Evolutionary conservation across 176 grass and related monocot genomes (phyloP).

Genomic region (Avena insularis): DNA sequence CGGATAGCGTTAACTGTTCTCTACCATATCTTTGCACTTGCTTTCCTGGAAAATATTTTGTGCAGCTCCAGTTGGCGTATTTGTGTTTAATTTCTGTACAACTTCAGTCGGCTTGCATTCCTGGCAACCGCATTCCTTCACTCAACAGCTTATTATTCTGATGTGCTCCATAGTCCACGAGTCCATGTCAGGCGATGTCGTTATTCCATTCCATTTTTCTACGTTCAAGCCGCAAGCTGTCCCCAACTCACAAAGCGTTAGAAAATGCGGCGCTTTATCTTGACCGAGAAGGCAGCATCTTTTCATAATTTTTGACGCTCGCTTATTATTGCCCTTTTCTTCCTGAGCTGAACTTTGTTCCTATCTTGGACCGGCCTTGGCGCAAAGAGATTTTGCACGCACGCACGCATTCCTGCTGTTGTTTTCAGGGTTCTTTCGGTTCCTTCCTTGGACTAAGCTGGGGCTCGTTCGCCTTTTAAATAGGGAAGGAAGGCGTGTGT

Average conservation of each 20-base stretch:
- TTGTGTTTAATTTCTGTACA: neutral
- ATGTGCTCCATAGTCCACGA: neutral
- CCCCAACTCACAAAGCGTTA: constrained; percentile 16
- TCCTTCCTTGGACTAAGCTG: neutral
- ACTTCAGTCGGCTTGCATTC: neutral
- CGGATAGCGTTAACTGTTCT: neutral
- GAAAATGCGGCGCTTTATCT: constrained; percentile 39
- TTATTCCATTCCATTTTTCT: constrained; percentile 24
- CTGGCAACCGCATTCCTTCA: constrained; percentile 18
- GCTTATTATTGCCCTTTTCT: constrained; percentile 32
- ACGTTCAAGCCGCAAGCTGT: constrained; percentile 28
- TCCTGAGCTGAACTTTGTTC: constrained; percentile 14
- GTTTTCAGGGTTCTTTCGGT: constrained; percentile 32
- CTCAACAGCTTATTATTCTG: constrained; percentile 6
- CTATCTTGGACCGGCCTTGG: constrained; percentile 27
- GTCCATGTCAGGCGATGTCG: constrained; percentile 12
- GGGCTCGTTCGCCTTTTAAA: neutral
- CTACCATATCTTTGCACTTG: neutral
- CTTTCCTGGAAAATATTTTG: neutral
- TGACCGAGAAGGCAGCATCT: constrained; percentile 44
- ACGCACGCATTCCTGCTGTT: neutral
- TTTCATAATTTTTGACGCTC: constrained; percentile 17
- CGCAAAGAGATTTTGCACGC: neutral
- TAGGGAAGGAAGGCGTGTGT: neutral
- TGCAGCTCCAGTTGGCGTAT: neutral